Percentiles rank a stretch among this genome's conserved stretches.
phyloP scores from a whole-genome alignment of 2,329 filamentous ascomycete genomes.

The Grosmannia penicillata region DNA sequence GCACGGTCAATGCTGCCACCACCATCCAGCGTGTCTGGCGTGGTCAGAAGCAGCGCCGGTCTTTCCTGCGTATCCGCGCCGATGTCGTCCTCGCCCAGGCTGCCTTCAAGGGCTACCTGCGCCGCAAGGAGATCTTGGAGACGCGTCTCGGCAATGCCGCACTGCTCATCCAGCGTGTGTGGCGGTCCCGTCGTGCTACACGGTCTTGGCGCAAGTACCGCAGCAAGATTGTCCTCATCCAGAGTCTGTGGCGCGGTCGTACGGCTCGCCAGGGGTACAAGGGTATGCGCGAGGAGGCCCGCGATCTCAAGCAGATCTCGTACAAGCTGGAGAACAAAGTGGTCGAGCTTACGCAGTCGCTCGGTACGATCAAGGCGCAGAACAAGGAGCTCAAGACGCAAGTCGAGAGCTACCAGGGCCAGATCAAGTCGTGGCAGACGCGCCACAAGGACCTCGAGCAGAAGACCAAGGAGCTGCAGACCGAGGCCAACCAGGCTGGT shows the following conservation, averaged over 20 bases:
- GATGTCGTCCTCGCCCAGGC: constrained; percentile 84
- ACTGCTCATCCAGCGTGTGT: constrained; percentile 76
- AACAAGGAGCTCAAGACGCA: constrained; percentile 82
- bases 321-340: constrained; percentile 99
- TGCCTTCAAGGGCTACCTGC: constrained; percentile 78
- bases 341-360: constrained; percentile 85
- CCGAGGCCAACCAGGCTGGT: constrained; percentile 93
- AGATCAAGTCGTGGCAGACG: constrained; percentile 92
- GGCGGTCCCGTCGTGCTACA: constrained; percentile 68
- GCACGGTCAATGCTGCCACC: constrained; percentile 74
- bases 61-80: constrained; percentile 62
- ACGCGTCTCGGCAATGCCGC: constrained; percentile 87
- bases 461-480: constrained; percentile 84
- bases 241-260: constrained; percentile 86
- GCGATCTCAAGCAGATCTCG: constrained; percentile 97
- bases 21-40: constrained; percentile 94
- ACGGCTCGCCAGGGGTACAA: constrained; percentile 74
- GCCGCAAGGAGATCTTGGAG: constrained; percentile 84
- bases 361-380: constrained; percentile 84
- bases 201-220: constrained; percentile 78
- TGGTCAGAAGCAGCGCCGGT: constrained; percentile 76
- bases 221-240: constrained; percentile 75
- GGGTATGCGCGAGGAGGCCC: constrained; percentile 80
- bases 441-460: constrained; percentile 82
- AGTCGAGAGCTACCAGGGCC: constrained; percentile 88